phyloP scores from a whole-genome alignment of 225 moss, liverwort and hornwort species.

The Sphagnum contortum region DNA sequence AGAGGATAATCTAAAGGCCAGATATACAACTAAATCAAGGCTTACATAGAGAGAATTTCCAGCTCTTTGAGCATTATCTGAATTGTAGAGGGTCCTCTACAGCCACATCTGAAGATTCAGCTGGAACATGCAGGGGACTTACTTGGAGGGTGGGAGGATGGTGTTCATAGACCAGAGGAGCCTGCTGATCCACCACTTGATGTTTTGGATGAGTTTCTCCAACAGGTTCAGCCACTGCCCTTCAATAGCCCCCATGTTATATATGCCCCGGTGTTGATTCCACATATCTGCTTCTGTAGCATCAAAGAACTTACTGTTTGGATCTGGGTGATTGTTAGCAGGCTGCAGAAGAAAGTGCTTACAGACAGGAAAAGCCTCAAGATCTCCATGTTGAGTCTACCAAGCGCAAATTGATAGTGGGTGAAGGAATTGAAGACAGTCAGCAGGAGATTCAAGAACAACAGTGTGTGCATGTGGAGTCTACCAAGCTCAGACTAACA shows the following conservation, averaged over 20 bases:
- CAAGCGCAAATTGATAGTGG: slow-evolving; percentile 20
- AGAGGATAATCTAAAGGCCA: too few species aligned
- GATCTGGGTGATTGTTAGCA: neutral
- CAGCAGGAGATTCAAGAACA: slow-evolving; percentile 20
- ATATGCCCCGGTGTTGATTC: too few species aligned
- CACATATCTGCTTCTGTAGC: too few species aligned
- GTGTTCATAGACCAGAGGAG: slow-evolving; percentile 12
- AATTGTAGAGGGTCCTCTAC: too few species aligned
- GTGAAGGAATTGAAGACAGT: slow-evolving; percentile 8
- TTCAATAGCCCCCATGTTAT: too few species aligned
- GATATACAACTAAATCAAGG: too few species aligned
- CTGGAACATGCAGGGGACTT: slow-evolving; percentile 9
- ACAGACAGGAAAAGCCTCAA: slow-evolving; percentile 1
- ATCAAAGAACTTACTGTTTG: too few species aligned
- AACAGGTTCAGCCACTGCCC: neutral
- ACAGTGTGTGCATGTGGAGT: slow-evolving; percentile 4
- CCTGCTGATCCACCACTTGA: slow-evolving; percentile 26
- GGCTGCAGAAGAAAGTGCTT: slow-evolving; percentile 1
- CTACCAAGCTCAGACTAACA: slow-evolving; percentile 13
- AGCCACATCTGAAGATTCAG: too few species aligned
- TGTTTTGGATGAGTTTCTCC: slow-evolving; percentile 23
- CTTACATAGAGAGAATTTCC: too few species aligned
- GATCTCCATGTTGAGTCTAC: neutral
- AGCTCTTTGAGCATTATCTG: too few species aligned
- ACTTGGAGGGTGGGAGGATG: slow-evolving; percentile 9